Base-by-base conservation (phyloP, 2,329 filamentous ascomycete species). In the Hirsutella minnesotensis region DNA sequence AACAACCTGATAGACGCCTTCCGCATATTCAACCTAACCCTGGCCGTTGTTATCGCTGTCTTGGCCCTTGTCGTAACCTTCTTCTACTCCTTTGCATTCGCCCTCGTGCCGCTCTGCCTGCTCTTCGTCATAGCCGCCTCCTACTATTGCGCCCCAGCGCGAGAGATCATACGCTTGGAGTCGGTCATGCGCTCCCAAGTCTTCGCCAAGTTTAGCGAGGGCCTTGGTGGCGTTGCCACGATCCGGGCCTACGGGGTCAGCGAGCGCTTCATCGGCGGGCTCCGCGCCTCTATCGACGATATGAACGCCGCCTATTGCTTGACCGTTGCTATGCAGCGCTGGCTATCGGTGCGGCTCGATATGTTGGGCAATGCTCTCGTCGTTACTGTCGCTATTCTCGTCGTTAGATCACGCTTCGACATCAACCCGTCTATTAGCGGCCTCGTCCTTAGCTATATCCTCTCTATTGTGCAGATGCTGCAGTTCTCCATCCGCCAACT, bases 251-350 rank as follows among this genome's bases (percentile, higher is more conserved):
- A 96, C 52, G 88, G 87, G 0, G 67, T 95, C 3, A 75, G 86
- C 58, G 67, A 81, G 16, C 79, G 80, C 34, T 96, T 96, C 57
- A 73, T 82, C 9, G 57, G 59, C 2, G 79, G 83, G 30, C 72
- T 96, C 37, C 75, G 81, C 39, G 65, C 72, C 1, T 71, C 86
- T 1, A 84, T 96, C 47, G 87, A 98, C 58, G 75, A 86, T 49
- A 95, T 96, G 89, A 82, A 96, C 59, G 78, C 82, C 19, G 90
- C 90, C 0, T 96, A 96, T 63, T 98, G 86, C 60, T 72, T 96
- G 31, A 96, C 90, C 0, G 96, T 94, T 58, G 85, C 87, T 4
- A 95, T 95, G 57, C 90, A 96, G 65, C 77, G 92, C 31, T 98
- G 90, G 90, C 72, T 96, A 13, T 86, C 85, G 8, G 68, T 89